A percentile compares a stretch with the other conserved stretches of the same genome.
Conservation (phyloP, 2,329 filamentous ascomycete species). For the Coleophoma eucalyptorum region DNA sequence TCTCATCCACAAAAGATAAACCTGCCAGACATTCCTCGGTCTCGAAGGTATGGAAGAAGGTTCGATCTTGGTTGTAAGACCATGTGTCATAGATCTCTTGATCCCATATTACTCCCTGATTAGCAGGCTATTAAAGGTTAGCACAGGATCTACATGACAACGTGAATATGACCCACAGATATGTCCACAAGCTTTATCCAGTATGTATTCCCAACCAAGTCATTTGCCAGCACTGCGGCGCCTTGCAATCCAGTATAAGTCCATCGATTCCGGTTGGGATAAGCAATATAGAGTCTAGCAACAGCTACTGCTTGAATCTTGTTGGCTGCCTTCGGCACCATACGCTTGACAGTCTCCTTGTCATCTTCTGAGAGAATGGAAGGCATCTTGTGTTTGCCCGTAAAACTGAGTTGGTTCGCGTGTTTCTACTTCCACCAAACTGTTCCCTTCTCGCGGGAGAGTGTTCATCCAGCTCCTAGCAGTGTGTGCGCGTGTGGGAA, state of each 20-base stretch:
- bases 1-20: constrained; percentile 92
- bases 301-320: constrained; percentile 97
- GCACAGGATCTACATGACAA: constrained; percentile 4
- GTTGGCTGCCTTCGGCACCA: constrained; percentile 89
- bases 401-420: neutral
- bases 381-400: constrained; percentile 22
- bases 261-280: constrained; percentile 84
- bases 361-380: constrained; percentile 79
- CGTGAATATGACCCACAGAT: constrained; percentile 58
- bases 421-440: too few species aligned
- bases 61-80: constrained; percentile 92
- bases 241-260: constrained; percentile 92
- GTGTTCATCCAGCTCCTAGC: constrained; percentile 10
- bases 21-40: constrained; percentile 88
- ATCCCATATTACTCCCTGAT: constrained; percentile 89
- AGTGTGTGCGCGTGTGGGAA: constrained; percentile 18
- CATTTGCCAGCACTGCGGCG: constrained; percentile 86
- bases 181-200: constrained; percentile 98
- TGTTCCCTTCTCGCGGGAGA: neutral
- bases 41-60: constrained; percentile 97
- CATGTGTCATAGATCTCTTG: constrained; percentile 97
- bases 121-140: constrained; percentile 53
- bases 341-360: constrained; percentile 93
- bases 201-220: constrained; percentile 90
- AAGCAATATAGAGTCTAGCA: constrained; percentile 87